A percentile compares a stretch with the other conserved stretches of the same genome.
These are phyloP conservation scores for Nephelium lappaceum DNA, from an alignment of 345 rosid genomes.

Conservation along the genomic window DNA sequence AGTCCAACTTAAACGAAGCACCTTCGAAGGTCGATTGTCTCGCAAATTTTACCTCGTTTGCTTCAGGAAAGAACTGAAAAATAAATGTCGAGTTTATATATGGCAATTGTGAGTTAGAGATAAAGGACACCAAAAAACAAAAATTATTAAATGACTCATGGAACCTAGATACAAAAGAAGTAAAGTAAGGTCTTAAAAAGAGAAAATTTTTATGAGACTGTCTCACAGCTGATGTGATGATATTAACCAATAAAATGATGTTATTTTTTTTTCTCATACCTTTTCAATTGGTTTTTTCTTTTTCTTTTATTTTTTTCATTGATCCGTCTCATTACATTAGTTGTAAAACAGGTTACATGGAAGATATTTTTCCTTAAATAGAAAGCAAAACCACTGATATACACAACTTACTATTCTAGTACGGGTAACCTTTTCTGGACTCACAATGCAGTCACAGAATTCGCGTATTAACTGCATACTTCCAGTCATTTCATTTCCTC, in stretches of 20 bases:
- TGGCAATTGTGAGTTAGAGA: background rate
- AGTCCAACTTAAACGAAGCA: slow-evolving; percentile 80
- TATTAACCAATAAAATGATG: too few relatives aligned
- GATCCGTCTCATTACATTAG: too few relatives aligned
- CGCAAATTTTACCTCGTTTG: slow-evolving; percentile 84
- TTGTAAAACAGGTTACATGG: too few relatives aligned
- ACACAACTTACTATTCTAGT: slow-evolving; percentile 71
- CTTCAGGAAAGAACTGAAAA: slow-evolving; percentile 92
- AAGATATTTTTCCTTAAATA: too few relatives aligned
- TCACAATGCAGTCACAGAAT: slow-evolving; percentile 70
- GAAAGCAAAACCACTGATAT: background rate
- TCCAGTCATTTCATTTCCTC: slow-evolving; percentile 89
- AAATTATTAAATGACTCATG: background rate
- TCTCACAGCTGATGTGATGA: too few relatives aligned
- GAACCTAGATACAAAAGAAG: background rate
- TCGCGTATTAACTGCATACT: slow-evolving; percentile 87
- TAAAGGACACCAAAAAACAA: background rate
- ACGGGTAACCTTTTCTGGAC: slow-evolving; percentile 57
- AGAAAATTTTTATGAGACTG: too few relatives aligned
- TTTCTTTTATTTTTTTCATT: too few relatives aligned
- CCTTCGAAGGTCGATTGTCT: slow-evolving; percentile 70
- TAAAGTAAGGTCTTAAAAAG: slow-evolving; percentile 7
- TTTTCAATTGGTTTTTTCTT: too few relatives aligned
- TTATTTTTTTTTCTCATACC: too few relatives aligned
- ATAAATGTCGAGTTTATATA: background rate